These are phyloP conservation scores for Trichosporon sp. DNA, from an alignment of 1,284 basidiomycete species.

Conservation along the genomic window DNA sequence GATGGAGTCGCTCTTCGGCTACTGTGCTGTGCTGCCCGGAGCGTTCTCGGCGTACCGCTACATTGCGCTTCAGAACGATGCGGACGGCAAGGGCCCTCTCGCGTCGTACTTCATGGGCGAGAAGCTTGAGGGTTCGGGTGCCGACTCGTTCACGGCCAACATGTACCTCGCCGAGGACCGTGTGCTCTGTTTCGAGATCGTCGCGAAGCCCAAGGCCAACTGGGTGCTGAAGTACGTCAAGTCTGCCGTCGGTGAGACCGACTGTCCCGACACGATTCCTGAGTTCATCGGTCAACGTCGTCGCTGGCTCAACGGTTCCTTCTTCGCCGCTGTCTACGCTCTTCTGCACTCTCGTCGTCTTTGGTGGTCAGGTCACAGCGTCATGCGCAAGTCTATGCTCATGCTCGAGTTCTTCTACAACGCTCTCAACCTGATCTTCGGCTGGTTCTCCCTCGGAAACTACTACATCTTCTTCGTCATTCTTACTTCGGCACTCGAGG, in stretches of 20 bases:
- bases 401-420: conserved; percentile 83
- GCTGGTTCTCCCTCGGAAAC: conserved; percentile 88
- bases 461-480: conserved; percentile 96
- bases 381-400: conserved; percentile 65
- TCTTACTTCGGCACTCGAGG: conserved; percentile 80
- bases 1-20: conserved; percentile 86
- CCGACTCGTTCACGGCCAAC: conserved; percentile 86
- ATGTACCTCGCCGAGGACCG: conserved; percentile 57
- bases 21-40: conserved; percentile 71
- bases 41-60: conserved; percentile 82
- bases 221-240: conserved; percentile 98
- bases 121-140: conserved; percentile 78
- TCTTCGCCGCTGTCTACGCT: conserved; percentile 71
- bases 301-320: conserved; percentile 63
- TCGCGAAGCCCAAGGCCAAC: conserved; percentile 79
- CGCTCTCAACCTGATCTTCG: conserved; percentile 77
- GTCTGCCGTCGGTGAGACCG: conserved; percentile 90
- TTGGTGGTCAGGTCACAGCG: conserved; percentile 74
- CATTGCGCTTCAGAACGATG: conserved; percentile 66
- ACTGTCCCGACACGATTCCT: conserved; percentile 86
- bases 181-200: conserved; percentile 93
- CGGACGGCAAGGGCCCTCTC: conserved; percentile 76
- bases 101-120: conserved; percentile 98
- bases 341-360: conserved; percentile 71
- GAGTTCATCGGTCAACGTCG: conserved; percentile 83